Base-by-base conservation (phyloP, 208 protist genomes). In the Endotrypanum monterogeii region DNA sequence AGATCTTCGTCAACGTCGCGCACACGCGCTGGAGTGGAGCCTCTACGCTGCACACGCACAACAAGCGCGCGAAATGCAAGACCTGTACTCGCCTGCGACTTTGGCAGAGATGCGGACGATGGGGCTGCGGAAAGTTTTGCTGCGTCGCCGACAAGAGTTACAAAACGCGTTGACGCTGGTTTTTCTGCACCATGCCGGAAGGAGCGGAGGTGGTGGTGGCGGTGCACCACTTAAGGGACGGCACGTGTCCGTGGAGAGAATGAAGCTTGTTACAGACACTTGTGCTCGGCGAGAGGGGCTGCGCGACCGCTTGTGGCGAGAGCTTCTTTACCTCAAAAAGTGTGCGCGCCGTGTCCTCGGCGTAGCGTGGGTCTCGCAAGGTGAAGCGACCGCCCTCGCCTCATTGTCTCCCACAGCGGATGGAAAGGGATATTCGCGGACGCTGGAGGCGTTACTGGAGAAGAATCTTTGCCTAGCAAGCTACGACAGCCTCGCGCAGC, bases 311-410 rank as follows among this genome's bases (percentile, higher is more conserved):
- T 70, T 91, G 4, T 67, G 32, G 67, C 79, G 70, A 8, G 83
- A 91, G 67, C 62, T 91, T 1, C 63, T 88, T 20, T 91, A 78
- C 68, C 73, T 91, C 8, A 80, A 85, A 60, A 83, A 86, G 76
- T 60, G 79, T 37, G 71, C 71, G 5, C 70, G 63, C 18, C 76
- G 76, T 1, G 71, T 57, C 62, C 67, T 81, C 16, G 76, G 76
- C 1, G 37, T 54, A 28, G 70, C n/a, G 18, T 81, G 76, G 76
- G 50, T 81, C 56, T 66, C 76, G 32, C 55, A 52, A n/a, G 44
- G n/a, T 16, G 76, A 81, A 51, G 55, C 63, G 0, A 6, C 44
- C 0, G 76, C 71, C 1, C 44, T 81, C 12, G 48, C 76, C 12
- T 18, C 46, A n/a, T 28, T 57, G 9, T 37, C 41, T 28, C 18